Conservation (phyloP, 2,329 filamentous ascomycete species). For the Myriosclerotinia duriaeana region DNA sequence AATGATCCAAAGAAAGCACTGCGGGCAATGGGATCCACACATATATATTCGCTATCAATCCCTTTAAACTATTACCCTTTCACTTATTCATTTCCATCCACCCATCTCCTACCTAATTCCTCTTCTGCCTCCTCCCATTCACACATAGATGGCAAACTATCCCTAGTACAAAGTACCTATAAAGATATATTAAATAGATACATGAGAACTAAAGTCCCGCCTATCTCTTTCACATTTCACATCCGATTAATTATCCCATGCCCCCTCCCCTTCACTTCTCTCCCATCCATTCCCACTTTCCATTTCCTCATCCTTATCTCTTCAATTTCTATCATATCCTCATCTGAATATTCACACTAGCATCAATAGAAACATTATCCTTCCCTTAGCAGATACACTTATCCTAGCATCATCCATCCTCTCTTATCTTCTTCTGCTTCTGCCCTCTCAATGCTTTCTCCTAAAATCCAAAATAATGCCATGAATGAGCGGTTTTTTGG, state of each 20-base stretch:
- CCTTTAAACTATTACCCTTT: no score
- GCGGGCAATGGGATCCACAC: no score
- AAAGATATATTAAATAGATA: not conserved
- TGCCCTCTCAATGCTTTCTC: not conserved
- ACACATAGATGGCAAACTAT: not conserved
- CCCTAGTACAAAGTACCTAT: not conserved
- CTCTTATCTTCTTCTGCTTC: not conserved
- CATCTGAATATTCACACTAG: not conserved
- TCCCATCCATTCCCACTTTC: not conserved
- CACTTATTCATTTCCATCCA: no score
- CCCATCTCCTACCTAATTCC: no score
- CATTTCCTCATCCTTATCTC: not conserved
- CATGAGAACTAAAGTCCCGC: not conserved
- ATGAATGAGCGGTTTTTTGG: slow-evolving; percentile 1
- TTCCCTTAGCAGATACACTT: not conserved
- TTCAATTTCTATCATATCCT: not conserved
- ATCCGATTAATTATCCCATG: not conserved
- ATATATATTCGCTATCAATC: no score
- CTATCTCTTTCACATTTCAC: not conserved
- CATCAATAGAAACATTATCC: slow-evolving; percentile 18
- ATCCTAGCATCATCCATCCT: not conserved
- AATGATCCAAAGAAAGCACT: no score
- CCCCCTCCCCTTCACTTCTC: not conserved
- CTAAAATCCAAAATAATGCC: not conserved
- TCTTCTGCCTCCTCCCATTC: no score